Conservation (phyloP, 148 eudicot species). For the Beta vulgaris region DNA sequence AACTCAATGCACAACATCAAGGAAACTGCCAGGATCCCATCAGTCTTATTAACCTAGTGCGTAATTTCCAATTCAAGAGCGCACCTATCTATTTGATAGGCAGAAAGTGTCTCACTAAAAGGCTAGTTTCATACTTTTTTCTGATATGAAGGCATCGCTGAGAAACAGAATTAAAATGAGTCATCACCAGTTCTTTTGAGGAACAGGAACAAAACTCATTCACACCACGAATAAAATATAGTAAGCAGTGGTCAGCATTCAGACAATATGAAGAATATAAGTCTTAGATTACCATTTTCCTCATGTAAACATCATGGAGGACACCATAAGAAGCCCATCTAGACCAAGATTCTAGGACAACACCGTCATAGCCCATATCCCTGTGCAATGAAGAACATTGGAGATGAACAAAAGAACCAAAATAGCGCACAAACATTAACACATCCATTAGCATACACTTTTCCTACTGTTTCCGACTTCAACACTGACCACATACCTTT, state of each 20-base stretch:
- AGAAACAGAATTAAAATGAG: not conserved
- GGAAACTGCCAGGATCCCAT: not conserved
- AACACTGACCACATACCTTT: not conserved
- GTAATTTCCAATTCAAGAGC: not conserved
- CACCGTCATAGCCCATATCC: constrained; percentile 92
- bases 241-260: not conserved
- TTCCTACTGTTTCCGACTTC: not conserved
- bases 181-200: not conserved
- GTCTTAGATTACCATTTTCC: constrained; percentile 51
- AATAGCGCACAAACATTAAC: not conserved
- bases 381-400: constrained; percentile 30
- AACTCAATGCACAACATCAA: not conserved
- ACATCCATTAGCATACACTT: not conserved
- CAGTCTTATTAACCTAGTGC: not conserved
- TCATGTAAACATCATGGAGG: constrained; percentile 65
- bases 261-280: not conserved
- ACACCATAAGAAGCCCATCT: constrained; percentile 91
- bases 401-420: not conserved
- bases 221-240: not conserved
- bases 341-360: constrained; percentile 98
- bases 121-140: not conserved
- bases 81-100: not conserved
- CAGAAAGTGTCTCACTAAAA: not conserved
- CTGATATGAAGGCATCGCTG: not conserved
- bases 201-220: not conserved